Conservation (phyloP, 768 basidiomycete species). For the Plicaturopsis crispa region DNA sequence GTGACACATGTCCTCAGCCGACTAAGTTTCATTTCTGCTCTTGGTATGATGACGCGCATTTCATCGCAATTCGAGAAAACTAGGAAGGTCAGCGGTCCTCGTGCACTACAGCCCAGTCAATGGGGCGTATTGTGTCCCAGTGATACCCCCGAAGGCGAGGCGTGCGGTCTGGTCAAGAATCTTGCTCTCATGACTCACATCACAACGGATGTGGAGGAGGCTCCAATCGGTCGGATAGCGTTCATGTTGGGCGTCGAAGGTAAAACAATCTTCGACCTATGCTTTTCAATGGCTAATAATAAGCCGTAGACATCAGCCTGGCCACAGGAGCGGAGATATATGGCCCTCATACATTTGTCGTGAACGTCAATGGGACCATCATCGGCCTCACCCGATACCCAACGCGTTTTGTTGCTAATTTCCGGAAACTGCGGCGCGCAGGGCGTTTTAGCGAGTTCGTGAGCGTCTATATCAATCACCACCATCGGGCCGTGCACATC, state of each 20-base stretch:
- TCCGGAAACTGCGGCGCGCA: slow-evolving; percentile 88
- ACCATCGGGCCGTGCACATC: slow-evolving; percentile 91
- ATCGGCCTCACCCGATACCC: slow-evolving; percentile 89
- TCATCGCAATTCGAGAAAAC: slow-evolving; percentile 99
- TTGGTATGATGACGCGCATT: slow-evolving; percentile 99
- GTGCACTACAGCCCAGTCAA: slow-evolving; percentile 95
- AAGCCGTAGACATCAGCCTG: slow-evolving; percentile 74
- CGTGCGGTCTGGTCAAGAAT: slow-evolving; percentile 98
- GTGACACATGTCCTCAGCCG: slow-evolving; percentile 97
- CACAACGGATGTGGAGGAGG: slow-evolving; percentile 97
- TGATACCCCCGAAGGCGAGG: slow-evolving; percentile 99
- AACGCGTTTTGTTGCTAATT: slow-evolving; percentile 77
- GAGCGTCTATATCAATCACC: slow-evolving; percentile 91
- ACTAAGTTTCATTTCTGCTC: slow-evolving; percentile 90
- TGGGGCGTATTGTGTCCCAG: slow-evolving; percentile 99
- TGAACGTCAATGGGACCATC: slow-evolving; percentile 95
- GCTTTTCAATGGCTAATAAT: no score
- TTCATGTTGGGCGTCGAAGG: slow-evolving; percentile 98
- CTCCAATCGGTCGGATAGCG: slow-evolving; percentile 80
- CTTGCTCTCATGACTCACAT: slow-evolving; percentile 99
- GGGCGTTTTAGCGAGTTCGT: slow-evolving; percentile 95
- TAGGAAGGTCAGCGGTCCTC: slow-evolving; percentile 94
- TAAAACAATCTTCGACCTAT: no score
- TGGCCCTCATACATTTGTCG: slow-evolving; percentile 84
- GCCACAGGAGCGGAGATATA: slow-evolving; percentile 96